Percentiles rank a stretch among this genome's conserved stretches.
Evolutionary conservation across 83 land plant species (phyloP).

Genomic region (Picea abies): DNA sequence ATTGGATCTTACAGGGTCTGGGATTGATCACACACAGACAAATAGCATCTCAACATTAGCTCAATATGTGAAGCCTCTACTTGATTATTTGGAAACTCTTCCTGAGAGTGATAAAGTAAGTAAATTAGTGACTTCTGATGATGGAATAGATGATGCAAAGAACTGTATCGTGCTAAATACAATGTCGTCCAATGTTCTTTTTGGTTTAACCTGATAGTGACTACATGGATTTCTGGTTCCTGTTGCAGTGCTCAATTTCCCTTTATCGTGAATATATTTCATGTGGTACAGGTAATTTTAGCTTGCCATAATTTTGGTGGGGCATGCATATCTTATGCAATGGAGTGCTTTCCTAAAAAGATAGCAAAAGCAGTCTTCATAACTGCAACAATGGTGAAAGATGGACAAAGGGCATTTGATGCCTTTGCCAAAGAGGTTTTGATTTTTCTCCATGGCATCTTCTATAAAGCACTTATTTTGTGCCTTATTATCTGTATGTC

Average conservation of each 20-base stretch:
- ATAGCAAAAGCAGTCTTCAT: slow-evolving; percentile 85
- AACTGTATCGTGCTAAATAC: not conserved
- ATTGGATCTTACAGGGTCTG: slow-evolving; percentile 74
- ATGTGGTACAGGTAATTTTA: slow-evolving; percentile 74
- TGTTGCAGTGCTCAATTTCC: slow-evolving; percentile 1
- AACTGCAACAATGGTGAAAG: slow-evolving; percentile 70
- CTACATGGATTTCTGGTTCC: not conserved
- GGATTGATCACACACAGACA: slow-evolving; percentile 59
- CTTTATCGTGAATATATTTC: not conserved
- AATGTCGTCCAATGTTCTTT: too few species aligned
- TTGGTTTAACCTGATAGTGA: not conserved
- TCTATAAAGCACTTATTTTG: not conserved
- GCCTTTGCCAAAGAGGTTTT: slow-evolving; percentile 77
- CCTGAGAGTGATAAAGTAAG: slow-evolving; percentile 67
- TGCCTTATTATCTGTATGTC: not conserved
- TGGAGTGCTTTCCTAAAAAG: slow-evolving; percentile 66
- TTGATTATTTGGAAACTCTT: slow-evolving; percentile 47
- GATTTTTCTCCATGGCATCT: not conserved
- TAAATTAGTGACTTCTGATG: not conserved
- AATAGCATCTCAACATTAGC: slow-evolving; percentile 50
- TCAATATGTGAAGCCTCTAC: slow-evolving; percentile 70
- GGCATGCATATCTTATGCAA: slow-evolving; percentile 80
- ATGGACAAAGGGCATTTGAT: slow-evolving; percentile 83
- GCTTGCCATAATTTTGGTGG: slow-evolving; percentile 96
- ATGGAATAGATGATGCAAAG: not conserved